A percentile compares a stretch with the other conserved stretches of the same genome.
These are phyloP conservation scores for Magnusiomyces suaveolens DNA, from an alignment of 1,139 yeast species.

Conservation along the genomic window DNA sequence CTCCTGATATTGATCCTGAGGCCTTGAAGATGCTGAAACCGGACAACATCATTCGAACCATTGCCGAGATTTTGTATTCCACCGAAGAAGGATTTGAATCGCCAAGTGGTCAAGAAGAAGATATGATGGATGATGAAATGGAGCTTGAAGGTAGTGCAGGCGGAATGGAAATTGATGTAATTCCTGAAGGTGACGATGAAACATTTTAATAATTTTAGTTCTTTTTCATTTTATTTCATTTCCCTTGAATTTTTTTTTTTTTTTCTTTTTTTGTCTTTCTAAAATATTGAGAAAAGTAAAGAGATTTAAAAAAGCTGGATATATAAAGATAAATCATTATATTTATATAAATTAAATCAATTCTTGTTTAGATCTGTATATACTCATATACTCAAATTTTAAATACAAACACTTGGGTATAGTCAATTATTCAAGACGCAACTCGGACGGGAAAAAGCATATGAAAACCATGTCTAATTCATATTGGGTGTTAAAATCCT, in stretches of 20 bases:
- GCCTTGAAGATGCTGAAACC: conserved; percentile 20
- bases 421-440: too few species aligned
- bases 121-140: conserved; percentile 11
- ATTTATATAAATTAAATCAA: too few species aligned
- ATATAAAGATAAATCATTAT: too few species aligned
- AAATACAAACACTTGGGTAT: too few species aligned
- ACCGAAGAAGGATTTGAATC: conserved; percentile 63
- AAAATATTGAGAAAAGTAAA: too few species aligned
- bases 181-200: background rate
- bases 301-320: too few species aligned
- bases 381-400: too few species aligned
- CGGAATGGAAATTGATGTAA: background rate
- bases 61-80: conserved; percentile 67
- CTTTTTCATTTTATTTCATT: background rate
- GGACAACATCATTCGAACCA: conserved; percentile 44
- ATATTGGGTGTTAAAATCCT: too few species aligned
- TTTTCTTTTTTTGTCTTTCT: conserved; percentile 10
- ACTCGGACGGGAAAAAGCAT: too few species aligned
- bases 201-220: background rate
- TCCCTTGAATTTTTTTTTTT: conserved; percentile 6
- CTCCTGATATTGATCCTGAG: conserved; percentile 14
- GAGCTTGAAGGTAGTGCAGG: conserved; percentile 8
- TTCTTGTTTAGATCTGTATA: too few species aligned
- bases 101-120: conserved; percentile 19
- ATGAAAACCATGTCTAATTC: too few species aligned